Percentiles rank a stretch among this genome's conserved stretches.
Evolutionary conservation across 257 asterid species (phyloP).

Genomic region (Solanum bukasovii): DNA sequence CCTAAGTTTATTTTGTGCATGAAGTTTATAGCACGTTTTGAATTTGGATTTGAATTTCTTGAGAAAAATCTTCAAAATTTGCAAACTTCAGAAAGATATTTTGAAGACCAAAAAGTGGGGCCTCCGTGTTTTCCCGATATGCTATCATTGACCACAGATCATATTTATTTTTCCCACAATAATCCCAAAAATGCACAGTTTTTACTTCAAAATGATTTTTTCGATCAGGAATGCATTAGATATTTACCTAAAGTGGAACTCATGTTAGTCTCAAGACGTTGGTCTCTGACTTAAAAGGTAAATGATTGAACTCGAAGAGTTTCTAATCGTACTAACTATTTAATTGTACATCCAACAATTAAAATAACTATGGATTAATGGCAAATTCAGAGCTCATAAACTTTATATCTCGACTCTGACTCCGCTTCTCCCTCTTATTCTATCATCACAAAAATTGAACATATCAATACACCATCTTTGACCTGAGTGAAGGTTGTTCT

Average conservation of each 20-base stretch:
- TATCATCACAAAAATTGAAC: background rate
- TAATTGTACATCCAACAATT: background rate
- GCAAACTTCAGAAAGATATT: background rate
- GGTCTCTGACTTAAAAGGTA: background rate
- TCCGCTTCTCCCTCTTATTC: background rate
- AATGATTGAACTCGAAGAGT: background rate
- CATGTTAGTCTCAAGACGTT: background rate
- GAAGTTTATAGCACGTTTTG: background rate
- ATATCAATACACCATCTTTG: background rate
- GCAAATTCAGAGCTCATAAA: background rate
- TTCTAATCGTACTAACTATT: background rate
- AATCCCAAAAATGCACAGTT: background rate
- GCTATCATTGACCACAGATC: background rate
- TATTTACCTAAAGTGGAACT: background rate
- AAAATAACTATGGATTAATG: background rate
- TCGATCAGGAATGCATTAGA: background rate
- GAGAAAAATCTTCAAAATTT: background rate
- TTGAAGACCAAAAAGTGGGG: background rate
- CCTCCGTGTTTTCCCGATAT: background rate
- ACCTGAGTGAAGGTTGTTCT: background rate
- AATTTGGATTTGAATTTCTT: background rate
- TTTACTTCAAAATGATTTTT: background rate
- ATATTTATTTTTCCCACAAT: background rate
- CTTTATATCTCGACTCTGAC: background rate
- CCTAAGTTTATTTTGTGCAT: background rate